A percentile compares a stretch with the other conserved stretches of the same genome.
Evolutionary conservation across 306 rosid species (phyloP).

Genomic region (Ceratonia siliqua): DNA sequence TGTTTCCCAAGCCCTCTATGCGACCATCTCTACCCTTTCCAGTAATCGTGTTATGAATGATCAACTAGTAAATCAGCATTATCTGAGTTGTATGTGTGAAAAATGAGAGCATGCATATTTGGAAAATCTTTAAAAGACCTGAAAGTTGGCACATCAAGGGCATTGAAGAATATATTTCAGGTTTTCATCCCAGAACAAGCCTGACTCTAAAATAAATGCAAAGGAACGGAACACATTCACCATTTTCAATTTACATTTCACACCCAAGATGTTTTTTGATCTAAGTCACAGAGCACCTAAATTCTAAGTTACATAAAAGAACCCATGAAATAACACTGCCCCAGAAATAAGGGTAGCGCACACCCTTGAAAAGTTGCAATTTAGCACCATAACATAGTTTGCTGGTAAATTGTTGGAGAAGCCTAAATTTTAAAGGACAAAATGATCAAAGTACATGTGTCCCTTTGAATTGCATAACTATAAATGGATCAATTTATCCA

Average conservation of each 20-base stretch:
- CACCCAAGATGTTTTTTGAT: background rate
- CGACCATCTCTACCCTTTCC: slow-evolving; percentile 90
- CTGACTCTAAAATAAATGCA: slow-evolving; percentile 44
- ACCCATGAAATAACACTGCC: background rate
- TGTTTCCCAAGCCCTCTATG: slow-evolving; percentile 98
- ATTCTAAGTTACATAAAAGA: slow-evolving; percentile 11
- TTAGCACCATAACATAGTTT: slow-evolving; percentile 3
- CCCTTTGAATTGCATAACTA: slow-evolving; percentile 14
- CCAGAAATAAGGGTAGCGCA: slow-evolving; percentile 11
- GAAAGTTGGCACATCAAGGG: too few species aligned
- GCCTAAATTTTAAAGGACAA: slow-evolving; percentile 14
- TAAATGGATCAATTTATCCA: slow-evolving; percentile 16
- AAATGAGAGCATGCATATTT: slow-evolving; percentile 79
- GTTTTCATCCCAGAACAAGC: slow-evolving; percentile 45
- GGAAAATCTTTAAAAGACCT: too few species aligned
- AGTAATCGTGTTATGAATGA: slow-evolving; percentile 78
- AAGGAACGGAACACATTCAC: slow-evolving; percentile 41
- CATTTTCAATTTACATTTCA: slow-evolving; percentile 20
- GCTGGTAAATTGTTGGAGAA: background rate
- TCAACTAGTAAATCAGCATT: slow-evolving; percentile 69
- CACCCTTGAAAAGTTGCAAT: background rate
- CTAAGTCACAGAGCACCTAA: slow-evolving; percentile 27
- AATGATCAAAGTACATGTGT: background rate
- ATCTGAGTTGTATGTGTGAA: slow-evolving; percentile 83
- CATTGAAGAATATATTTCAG: slow-evolving; percentile 68